Conservation (phyloP, 2,329 filamentous ascomycete genomes). For the Colletotrichum tanaceti region DNA sequence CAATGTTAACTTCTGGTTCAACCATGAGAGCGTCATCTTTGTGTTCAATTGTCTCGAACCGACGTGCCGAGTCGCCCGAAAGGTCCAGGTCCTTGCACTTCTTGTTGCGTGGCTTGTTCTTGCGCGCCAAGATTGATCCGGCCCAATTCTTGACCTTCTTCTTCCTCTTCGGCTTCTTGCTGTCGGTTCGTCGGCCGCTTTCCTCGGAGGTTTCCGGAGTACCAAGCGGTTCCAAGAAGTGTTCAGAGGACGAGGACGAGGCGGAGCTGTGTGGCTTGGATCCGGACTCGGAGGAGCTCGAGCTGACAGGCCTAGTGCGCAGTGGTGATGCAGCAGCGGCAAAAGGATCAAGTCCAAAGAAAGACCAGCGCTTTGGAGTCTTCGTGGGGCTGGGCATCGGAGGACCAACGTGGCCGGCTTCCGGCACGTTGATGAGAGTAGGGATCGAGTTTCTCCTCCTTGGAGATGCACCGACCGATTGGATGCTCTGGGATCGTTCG, state of each 20-base stretch:
- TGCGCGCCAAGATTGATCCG: conserved; percentile 73
- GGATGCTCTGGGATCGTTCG: conserved; percentile 59
- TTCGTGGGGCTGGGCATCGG: conserved; percentile 62
- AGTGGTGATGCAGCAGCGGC: conserved; percentile 58
- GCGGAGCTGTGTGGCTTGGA: conserved; percentile 43
- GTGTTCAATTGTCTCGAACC: conserved; percentile 12
- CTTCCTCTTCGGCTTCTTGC: conserved; percentile 63
- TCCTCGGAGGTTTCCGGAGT: conserved; percentile 44
- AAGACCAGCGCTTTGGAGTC: conserved; percentile 69
- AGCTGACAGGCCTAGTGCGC: conserved; percentile 60
- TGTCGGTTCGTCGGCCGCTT: conserved; percentile 44
- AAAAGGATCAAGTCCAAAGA: conserved; percentile 70
- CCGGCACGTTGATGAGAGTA: conserved; percentile 58
- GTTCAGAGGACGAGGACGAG: conserved; percentile 51
- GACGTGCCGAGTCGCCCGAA: conserved; percentile 12
- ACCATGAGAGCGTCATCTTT: conserved; percentile 45
- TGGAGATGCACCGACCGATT: conserved; percentile 52
- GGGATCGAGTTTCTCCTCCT: conserved; percentile 71
- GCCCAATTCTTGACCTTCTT: conserved; percentile 83
- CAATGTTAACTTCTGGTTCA: conserved; percentile 46
- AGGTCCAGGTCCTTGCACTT: conserved; percentile 39
- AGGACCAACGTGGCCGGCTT: conserved; percentile 48
- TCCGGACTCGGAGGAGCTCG: conserved; percentile 57
- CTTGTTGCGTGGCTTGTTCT: conserved; percentile 63
- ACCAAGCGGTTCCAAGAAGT: conserved; percentile 48